These are phyloP conservation scores for Haplosporangium sp. DNA, from an alignment of 371 early-diverging fungal species.

Conservation along the genomic window DNA sequence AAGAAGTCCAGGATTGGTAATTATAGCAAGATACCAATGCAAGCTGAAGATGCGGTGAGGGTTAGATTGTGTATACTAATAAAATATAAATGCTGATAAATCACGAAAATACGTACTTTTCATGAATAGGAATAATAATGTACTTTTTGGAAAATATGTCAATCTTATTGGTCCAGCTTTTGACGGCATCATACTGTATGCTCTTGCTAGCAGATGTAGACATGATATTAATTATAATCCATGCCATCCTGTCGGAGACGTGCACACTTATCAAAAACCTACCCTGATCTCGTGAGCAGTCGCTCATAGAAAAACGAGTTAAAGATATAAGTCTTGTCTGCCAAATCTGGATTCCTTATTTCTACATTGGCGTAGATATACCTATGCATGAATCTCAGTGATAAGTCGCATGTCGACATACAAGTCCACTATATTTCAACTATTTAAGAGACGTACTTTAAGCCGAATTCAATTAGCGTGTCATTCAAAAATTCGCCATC, in stretches of 20 bases:
- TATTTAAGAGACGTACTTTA: conserved; percentile 54
- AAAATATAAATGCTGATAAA: background rate
- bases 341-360: conserved; percentile 13
- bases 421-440: background rate
- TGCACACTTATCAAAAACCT: background rate
- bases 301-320: conserved; percentile 52
- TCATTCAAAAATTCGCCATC: conserved; percentile 72
- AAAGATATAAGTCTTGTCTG: conserved; percentile 35
- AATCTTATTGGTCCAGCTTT: conserved; percentile 72
- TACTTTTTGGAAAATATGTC: conserved; percentile 72
- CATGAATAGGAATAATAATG: conserved; percentile 75
- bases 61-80: background rate
- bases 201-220: conserved; percentile 12
- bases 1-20: conserved; percentile 63
- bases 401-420: background rate
- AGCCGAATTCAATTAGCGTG: conserved; percentile 70
- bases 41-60: conserved; percentile 2
- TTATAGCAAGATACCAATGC: conserved; percentile 78
- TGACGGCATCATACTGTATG: conserved; percentile 62
- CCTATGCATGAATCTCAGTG: conserved; percentile 7
- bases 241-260: background rate
- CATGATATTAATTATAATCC: background rate
- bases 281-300: conserved; percentile 29
- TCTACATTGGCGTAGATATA: conserved; percentile 34
- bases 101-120: conserved; percentile 57